Conservation (phyloP, 2,329 filamentous ascomycete species). For the Capronia coronata region DNA sequence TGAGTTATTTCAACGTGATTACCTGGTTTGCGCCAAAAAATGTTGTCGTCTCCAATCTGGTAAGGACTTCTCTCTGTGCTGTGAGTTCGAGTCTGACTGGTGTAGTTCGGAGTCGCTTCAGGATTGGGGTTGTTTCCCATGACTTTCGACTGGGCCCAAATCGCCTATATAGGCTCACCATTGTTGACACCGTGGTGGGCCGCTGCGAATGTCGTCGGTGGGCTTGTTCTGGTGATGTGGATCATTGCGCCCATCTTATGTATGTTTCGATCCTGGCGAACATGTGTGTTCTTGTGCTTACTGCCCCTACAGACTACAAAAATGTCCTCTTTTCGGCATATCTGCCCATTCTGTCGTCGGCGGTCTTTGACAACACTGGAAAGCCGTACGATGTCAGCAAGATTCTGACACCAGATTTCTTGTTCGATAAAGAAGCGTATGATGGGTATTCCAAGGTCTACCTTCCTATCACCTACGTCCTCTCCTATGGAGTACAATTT, state of each 20-base stretch:
- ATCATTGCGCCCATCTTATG: slow-evolving; percentile 68
- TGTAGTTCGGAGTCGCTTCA: slow-evolving; percentile 69
- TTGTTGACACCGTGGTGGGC: slow-evolving; percentile 81
- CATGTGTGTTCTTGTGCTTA: slow-evolving; percentile 31
- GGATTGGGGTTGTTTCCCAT: slow-evolving; percentile 76
- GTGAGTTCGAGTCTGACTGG: neutral
- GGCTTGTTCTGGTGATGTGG: slow-evolving; percentile 78
- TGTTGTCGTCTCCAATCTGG: slow-evolving; percentile 73
- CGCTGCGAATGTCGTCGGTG: slow-evolving; percentile 74
- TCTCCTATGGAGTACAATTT: slow-evolving; percentile 82
- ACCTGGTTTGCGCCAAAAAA: slow-evolving; percentile 85
- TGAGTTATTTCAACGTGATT: slow-evolving; percentile 83
- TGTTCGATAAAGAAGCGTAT: slow-evolving; percentile 73
- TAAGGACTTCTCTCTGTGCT: neutral
- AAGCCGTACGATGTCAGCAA: slow-evolving; percentile 72
- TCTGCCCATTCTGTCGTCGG: slow-evolving; percentile 76
- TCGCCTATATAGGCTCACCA: slow-evolving; percentile 79
- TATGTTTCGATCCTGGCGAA: neutral
- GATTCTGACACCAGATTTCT: slow-evolving; percentile 69
- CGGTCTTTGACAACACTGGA: slow-evolving; percentile 80
- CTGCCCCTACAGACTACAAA: slow-evolving; percentile 51
- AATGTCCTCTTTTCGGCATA: slow-evolving; percentile 76
- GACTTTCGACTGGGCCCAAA: slow-evolving; percentile 88
- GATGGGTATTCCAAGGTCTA: slow-evolving; percentile 77
- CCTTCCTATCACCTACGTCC: slow-evolving; percentile 76